Conservation (phyloP, 495 filamentous ascomycete species). For the Daldinia caldariorum region DNA sequence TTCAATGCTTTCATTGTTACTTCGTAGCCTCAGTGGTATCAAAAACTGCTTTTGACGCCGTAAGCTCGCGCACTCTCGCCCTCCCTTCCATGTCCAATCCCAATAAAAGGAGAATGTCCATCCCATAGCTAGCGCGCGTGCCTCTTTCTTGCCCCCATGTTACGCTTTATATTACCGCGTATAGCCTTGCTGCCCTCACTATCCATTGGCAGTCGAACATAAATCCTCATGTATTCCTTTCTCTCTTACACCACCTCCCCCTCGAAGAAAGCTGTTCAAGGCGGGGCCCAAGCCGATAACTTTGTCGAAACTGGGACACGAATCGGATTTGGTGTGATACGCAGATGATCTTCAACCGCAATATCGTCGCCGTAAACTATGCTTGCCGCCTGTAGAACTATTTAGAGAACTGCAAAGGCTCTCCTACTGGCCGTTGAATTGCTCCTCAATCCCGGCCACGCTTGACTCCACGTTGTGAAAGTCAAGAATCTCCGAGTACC, state of each 20-base stretch:
- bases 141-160: conserved; percentile 10
- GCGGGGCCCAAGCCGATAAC: conserved; percentile 40
- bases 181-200: conserved; percentile 14
- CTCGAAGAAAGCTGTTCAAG: conserved; percentile 31
- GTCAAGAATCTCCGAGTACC: conserved; percentile 99
- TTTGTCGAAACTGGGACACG: conserved; percentile 47
- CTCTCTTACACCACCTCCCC: conserved; percentile 30
- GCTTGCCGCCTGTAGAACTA: conserved; percentile 33
- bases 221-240: conserved; percentile 39
- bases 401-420: conserved; percentile 23
- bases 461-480: conserved; percentile 92
- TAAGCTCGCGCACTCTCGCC: conserved; percentile 21
- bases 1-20: conserved; percentile 15
- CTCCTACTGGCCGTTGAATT: conserved; percentile 54
- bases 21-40: conserved; percentile 13
- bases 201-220: conserved; percentile 30
- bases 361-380: conserved; percentile 40
- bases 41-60: conserved; percentile 12
- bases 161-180: conserved; percentile 44
- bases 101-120: conserved; percentile 22
- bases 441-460: conserved; percentile 48
- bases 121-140: conserved; percentile 21
- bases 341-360: conserved; percentile 31
- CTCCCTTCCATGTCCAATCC: conserved; percentile 2
- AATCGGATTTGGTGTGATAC: conserved; percentile 35